phyloP scores from a whole-genome alignment of 2,329 filamentous ascomycete species.

The Hymenoscyphus fraxineus region DNA sequence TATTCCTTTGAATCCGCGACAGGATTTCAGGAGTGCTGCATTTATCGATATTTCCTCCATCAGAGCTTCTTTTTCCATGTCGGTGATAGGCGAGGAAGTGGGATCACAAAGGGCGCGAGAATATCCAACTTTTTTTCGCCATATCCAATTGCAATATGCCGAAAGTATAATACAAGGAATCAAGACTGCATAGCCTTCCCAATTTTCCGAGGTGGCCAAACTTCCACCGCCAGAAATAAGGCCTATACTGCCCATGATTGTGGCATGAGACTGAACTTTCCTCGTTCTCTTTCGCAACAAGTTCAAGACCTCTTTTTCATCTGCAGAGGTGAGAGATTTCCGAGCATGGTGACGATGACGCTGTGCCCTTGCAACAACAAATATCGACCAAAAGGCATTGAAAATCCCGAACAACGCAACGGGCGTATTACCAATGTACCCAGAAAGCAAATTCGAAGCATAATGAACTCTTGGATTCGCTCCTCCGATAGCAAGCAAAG shows the following conservation, averaged over 20 bases:
- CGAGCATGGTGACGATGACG: slow-evolving; percentile 35
- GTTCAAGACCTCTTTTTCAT: slow-evolving; percentile 17
- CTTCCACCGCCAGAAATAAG: slow-evolving; percentile 47
- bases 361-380: slow-evolving; percentile 41
- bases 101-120: slow-evolving; percentile 35
- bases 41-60: slow-evolving; percentile 29
- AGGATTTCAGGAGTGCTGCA: background rate
- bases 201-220: slow-evolving; percentile 46
- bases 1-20: background rate
- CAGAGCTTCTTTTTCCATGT: slow-evolving; percentile 9
- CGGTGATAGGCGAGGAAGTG: slow-evolving; percentile 11
- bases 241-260: slow-evolving; percentile 43
- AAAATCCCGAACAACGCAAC: slow-evolving; percentile 47
- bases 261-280: slow-evolving; percentile 43
- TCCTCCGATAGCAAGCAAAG: slow-evolving; percentile 51
- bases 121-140: slow-evolving; percentile 46
- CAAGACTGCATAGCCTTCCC: slow-evolving; percentile 52
- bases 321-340: slow-evolving; percentile 25
- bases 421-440: slow-evolving; percentile 51
- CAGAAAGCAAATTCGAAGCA: slow-evolving; percentile 51
- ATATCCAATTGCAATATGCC: slow-evolving; percentile 47
- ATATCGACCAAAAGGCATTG: slow-evolving; percentile 47
- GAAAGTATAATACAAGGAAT: slow-evolving; percentile 47
- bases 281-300: slow-evolving; percentile 38
- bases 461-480: slow-evolving; percentile 40